Percentiles rank a stretch among this genome's conserved stretches.
phyloP scores from a whole-genome alignment of 768 basidiomycete species.

The Lactifluus rugatus region DNA sequence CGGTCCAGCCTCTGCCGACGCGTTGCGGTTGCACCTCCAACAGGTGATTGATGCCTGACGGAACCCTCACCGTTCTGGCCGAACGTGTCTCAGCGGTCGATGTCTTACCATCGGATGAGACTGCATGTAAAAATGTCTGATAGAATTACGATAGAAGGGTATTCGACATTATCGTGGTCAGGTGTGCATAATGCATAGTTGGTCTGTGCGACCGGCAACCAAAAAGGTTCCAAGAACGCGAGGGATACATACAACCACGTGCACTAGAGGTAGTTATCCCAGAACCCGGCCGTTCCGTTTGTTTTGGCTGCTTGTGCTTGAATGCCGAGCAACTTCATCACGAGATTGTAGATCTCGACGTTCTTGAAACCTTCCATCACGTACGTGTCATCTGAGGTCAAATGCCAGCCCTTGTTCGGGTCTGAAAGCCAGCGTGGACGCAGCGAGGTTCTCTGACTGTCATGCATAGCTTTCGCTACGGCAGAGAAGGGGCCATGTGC shows the following conservation, averaged over 20 bases:
- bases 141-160: not conserved
- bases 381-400: conserved; percentile 51
- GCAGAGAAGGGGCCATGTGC: conserved; percentile 84
- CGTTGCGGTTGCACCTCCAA: too few relatives aligned
- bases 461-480: conserved; percentile 50
- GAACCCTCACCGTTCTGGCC: too few relatives aligned
- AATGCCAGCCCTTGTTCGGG: conserved; percentile 52
- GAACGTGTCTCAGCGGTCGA: too few relatives aligned
- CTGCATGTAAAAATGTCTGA: too few relatives aligned
- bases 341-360: conserved; percentile 76
- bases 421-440: conserved; percentile 24
- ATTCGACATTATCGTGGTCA: not conserved
- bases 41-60: too few relatives aligned
- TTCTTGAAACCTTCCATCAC: conserved; percentile 80
- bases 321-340: conserved; percentile 65
- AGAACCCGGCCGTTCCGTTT: conserved; percentile 77
- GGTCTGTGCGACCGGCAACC: not conserved
- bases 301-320: conserved; percentile 44
- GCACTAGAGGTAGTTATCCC: conserved; percentile 64
- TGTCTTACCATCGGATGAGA: too few relatives aligned
- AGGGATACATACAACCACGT: too few relatives aligned
- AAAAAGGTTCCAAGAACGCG: not conserved
- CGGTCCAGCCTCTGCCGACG: too few relatives aligned
- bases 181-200: not conserved
- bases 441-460: conserved; percentile 19